Base-by-base conservation (phyloP, 163 green algal species). In the Coccomyxa subellipsoidea region DNA sequence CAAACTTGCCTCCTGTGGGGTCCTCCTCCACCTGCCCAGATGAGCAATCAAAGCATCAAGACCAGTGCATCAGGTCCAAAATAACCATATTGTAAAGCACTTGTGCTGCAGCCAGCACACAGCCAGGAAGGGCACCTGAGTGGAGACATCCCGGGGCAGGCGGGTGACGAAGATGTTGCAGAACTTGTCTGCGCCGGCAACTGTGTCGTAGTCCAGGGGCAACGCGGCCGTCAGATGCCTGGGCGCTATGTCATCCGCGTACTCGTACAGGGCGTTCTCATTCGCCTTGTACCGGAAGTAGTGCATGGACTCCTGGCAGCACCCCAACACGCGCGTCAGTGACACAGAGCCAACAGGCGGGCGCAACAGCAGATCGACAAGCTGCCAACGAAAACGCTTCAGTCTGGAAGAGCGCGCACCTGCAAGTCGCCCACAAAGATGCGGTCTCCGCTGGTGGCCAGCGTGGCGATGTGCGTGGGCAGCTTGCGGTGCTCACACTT, bases 121-220 rank as follows among this genome's bases (percentile, higher is more conserved):
- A 54, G 40, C 10, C 8, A 23, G 37, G 72, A 78, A 53, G 35
- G 27, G 69, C 85, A 94, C 94, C 88, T 96, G 91, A 15, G 92
- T 89, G 2, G 93, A 98, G 0, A 97, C 82, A 36, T 99, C 96
- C 40, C 85, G 59, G 3, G 95, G 94, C 88, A 99, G 85, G 0
- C 96, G 90, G 32, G 88, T 79, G 36, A 98, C 87, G 79, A 91
- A 95, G 36, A 99, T 37, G 90, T 99, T 99, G 79, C 96, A 96
- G 87, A 99, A 99, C 88, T 98, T 98, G 89, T 99, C 96, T 7
- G 81, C 95, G 31, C 87, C 91, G 12, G 90, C 93, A 32, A 98
- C 83, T 3, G 95, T 99, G 92, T 99, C 95, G 84, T 98, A 99
- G 89, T 99, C 96, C 29, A 99, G 88, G 31, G 90, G 90, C 78